Percentiles rank a stretch among this genome's conserved stretches.
Conservation (phyloP, 2,329 filamentous ascomycete genomes). For the Bisporella sp. region DNA sequence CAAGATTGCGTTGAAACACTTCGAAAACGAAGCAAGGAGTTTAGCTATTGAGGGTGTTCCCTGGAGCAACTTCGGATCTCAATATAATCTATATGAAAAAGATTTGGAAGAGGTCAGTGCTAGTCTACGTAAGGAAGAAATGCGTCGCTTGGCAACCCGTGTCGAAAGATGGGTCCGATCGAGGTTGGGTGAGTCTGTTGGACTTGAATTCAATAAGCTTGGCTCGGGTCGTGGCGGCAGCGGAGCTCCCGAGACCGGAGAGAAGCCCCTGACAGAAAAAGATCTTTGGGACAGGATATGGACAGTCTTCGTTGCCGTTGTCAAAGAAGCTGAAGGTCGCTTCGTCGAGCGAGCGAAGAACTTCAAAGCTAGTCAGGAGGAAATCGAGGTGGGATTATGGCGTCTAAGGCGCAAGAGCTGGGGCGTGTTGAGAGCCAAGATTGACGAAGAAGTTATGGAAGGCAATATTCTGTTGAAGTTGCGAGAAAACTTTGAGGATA, state of each 20-base stretch:
- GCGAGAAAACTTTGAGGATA: constrained; percentile 97
- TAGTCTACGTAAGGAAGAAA: constrained; percentile 85
- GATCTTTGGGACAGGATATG: constrained; percentile 96
- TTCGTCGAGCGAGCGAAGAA: constrained; percentile 86
- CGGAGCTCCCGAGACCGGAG: constrained; percentile 71
- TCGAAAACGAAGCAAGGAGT: constrained; percentile 67
- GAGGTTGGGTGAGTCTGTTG: constrained; percentile 77
- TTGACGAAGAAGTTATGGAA: constrained; percentile 97
- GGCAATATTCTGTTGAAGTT: constrained; percentile 93
- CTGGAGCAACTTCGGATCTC: constrained; percentile 84
- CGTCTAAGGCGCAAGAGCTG: constrained; percentile 88
- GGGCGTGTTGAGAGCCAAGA: constrained; percentile 80
- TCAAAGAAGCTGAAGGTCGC: constrained; percentile 75
- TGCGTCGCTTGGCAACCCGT: constrained; percentile 83
- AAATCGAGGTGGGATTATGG: constrained; percentile 91
- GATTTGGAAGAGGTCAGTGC: constrained; percentile 85
- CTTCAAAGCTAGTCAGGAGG: constrained; percentile 86
- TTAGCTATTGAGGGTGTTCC: constrained; percentile 70
- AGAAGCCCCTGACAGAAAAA: constrained; percentile 68
- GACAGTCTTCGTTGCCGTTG: constrained; percentile 74
- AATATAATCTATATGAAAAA: constrained; percentile 75
- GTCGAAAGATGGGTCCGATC: constrained; percentile 93
- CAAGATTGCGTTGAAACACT: constrained; percentile 64
- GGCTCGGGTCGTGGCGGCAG: constrained; percentile 79
- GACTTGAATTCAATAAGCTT: constrained; percentile 92